These are phyloP conservation scores for Ogataea henricii DNA, from an alignment of 805 yeast genomes.

Conservation along the genomic window DNA sequence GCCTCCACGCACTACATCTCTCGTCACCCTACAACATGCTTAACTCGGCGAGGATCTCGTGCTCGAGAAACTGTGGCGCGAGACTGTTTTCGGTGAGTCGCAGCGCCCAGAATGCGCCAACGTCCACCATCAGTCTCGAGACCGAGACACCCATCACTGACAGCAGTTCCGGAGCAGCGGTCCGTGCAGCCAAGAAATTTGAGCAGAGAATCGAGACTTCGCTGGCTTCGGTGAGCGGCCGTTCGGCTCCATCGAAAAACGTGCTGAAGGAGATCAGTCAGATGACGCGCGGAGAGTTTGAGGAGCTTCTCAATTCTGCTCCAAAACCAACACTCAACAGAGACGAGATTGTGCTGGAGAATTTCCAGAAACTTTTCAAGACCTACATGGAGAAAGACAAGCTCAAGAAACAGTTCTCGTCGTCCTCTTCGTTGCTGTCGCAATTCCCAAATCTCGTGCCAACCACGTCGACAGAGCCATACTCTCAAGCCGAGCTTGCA, in stretches of 20 bases:
- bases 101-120: neutral
- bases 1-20: too few species aligned
- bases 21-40: neutral
- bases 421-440: constrained; percentile 29
- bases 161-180: neutral
- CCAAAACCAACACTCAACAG: constrained; percentile 34
- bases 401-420: constrained; percentile 22
- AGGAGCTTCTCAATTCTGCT: constrained; percentile 25
- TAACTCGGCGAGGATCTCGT: neutral
- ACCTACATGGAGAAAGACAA: constrained; percentile 29
- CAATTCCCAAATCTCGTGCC: constrained; percentile 65
- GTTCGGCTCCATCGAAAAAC: neutral
- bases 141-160: neutral
- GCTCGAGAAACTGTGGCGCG: constrained; percentile 1
- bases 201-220: constrained; percentile 1
- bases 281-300: constrained; percentile 29
- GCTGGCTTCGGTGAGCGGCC: neutral
- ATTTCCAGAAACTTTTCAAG: constrained; percentile 30
- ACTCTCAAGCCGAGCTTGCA: constrained; percentile 74
- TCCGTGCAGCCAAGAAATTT: neutral
- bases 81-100: constrained; percentile 3
- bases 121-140: neutral
- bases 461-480: constrained; percentile 62
- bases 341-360: constrained; percentile 29
- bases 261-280: constrained; percentile 18